Conservation (phyloP, 1,284 basidiomycete species). For the Lignosus rhinocerotis region DNA sequence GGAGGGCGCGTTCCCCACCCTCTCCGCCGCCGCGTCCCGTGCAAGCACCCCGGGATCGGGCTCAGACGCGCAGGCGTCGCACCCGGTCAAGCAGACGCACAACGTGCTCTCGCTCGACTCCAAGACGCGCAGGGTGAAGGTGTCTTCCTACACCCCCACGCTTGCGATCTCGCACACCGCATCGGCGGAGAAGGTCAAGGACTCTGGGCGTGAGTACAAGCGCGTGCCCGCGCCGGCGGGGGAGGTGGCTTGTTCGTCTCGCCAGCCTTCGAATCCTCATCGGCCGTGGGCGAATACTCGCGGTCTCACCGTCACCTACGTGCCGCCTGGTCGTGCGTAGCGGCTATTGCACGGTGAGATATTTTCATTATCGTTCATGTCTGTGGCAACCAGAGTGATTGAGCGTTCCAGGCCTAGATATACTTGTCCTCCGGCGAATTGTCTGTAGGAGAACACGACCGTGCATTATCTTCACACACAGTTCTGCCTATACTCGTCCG, state of each 20-base stretch:
- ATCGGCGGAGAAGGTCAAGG: constrained; percentile 34
- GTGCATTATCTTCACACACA: too few relatives aligned
- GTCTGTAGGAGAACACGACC: too few relatives aligned
- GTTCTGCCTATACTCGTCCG: too few relatives aligned
- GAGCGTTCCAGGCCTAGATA: too few relatives aligned
- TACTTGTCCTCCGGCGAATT: too few relatives aligned
- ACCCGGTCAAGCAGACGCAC: constrained; percentile 42
- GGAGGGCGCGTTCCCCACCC: constrained; percentile 63
- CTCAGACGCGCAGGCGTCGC: constrained; percentile 28
- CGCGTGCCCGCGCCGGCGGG: constrained; percentile 45
- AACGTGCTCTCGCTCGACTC: constrained; percentile 63
- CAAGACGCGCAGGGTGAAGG: constrained; percentile 49
- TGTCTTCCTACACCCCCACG: constrained; percentile 48
- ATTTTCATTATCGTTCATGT: background rate
- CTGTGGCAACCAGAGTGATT: background rate
- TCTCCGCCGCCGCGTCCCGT: constrained; percentile 35
- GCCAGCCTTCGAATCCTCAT: constrained; percentile 22
- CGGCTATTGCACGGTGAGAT: background rate
- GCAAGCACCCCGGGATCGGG: constrained; percentile 11
- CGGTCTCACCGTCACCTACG: constrained; percentile 40
- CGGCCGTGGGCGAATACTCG: constrained; percentile 52
- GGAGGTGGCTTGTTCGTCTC: constrained; percentile 37
- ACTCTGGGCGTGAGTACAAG: constrained; percentile 35
- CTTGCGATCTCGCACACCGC: constrained; percentile 38
- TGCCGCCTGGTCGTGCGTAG: constrained; percentile 31